A percentile compares a stretch with the other conserved stretches of the same genome.
These are phyloP conservation scores for Penicillium alfredii DNA, from an alignment of 495 filamentous ascomycete genomes.

Conservation along the genomic window DNA sequence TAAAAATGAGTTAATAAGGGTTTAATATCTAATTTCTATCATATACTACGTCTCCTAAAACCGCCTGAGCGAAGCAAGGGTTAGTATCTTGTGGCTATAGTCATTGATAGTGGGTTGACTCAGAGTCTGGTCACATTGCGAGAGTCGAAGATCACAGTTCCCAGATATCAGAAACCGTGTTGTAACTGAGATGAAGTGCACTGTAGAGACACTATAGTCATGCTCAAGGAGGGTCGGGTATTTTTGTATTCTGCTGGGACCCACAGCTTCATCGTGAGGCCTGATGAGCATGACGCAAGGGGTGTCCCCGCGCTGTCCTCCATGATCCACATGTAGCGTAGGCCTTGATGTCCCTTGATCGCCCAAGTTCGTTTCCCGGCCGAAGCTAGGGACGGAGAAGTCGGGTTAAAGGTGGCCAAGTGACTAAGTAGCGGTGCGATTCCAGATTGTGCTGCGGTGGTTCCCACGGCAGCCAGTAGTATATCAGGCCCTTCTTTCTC, in stretches of 20 bases:
- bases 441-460: slow-evolving; percentile 75
- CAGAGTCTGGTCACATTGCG: slow-evolving; percentile 85
- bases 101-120: too few species aligned
- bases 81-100: too few species aligned
- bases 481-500: slow-evolving; percentile 77
- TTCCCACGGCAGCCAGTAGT: slow-evolving; percentile 72
- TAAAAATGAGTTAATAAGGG: too few species aligned
- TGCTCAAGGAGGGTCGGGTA: slow-evolving; percentile 90
- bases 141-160: slow-evolving; percentile 80
- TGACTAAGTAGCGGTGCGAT: slow-evolving; percentile 76
- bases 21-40: too few species aligned
- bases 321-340: slow-evolving; percentile 86
- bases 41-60: too few species aligned
- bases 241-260: slow-evolving; percentile 94
- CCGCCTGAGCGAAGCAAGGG: too few species aligned
- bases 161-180: slow-evolving; percentile 38
- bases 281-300: slow-evolving; percentile 85
- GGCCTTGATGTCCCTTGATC: slow-evolving; percentile 86
- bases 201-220: slow-evolving; percentile 85
- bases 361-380: slow-evolving; percentile 89
- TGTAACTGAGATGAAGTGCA: slow-evolving; percentile 82
- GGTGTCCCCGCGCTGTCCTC: slow-evolving; percentile 77
- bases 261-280: slow-evolving; percentile 95
- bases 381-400: slow-evolving; percentile 86
- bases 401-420: slow-evolving; percentile 91